Conservation (phyloP, 371 early-diverging fungal genomes). For the Mortierella sp. region DNA sequence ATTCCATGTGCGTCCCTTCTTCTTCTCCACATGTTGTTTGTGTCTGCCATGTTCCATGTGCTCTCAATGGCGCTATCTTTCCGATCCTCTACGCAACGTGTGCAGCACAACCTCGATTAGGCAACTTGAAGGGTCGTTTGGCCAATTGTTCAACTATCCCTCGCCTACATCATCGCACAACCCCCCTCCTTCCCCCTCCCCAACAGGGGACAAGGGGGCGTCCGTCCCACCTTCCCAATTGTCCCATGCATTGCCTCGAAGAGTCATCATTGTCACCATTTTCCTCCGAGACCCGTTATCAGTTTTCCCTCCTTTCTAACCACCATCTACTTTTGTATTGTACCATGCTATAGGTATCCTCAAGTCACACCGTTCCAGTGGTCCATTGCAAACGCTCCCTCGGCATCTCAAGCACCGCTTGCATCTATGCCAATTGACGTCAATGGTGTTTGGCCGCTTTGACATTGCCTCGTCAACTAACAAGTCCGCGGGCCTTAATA, state of each 20-base stretch:
- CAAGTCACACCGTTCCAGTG: constrained; percentile 61
- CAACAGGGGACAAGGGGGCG: too few relatives aligned
- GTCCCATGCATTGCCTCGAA: constrained; percentile 9
- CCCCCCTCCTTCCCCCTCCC: too few relatives aligned
- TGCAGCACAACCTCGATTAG: not conserved
- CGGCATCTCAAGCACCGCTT: constrained; percentile 65
- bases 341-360: constrained; percentile 57
- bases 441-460: constrained; percentile 71
- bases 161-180: too few relatives aligned
- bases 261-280: constrained; percentile 19
- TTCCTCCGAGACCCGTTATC: not conserved
- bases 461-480: constrained; percentile 60
- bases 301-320: not conserved
- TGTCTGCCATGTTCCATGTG: constrained; percentile 15
- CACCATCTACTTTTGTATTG: too few relatives aligned
- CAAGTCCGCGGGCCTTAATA: constrained; percentile 36
- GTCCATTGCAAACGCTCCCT: constrained; percentile 58
- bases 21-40: constrained; percentile 20
- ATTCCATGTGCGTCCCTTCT: not conserved
- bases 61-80: constrained; percentile 17
- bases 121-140: too few relatives aligned
- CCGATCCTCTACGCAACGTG: constrained; percentile 8
- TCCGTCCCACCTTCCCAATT: too few relatives aligned
- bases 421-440: constrained; percentile 70
- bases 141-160: too few relatives aligned